Evolutionary conservation across 345 rosid genomes (phyloP).

Genomic region (Lumnitzera littorea): DNA sequence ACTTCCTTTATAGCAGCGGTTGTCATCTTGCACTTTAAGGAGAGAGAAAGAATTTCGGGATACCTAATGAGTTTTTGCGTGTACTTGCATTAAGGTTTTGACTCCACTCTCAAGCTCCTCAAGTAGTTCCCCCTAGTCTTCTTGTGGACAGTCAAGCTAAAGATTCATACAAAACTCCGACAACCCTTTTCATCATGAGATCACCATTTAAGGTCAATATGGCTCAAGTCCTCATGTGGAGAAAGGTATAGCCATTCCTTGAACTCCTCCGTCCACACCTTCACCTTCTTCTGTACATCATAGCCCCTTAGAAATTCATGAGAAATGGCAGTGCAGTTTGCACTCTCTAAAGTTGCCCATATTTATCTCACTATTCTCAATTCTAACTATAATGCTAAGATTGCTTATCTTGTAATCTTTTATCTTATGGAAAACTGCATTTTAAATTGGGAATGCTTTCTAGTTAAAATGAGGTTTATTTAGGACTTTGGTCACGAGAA

Average conservation of each 20-base stretch:
- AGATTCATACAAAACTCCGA: conserved; percentile 81
- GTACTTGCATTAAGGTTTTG: conserved; percentile 73
- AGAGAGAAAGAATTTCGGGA: conserved; percentile 91
- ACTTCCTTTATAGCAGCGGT: conserved; percentile 85
- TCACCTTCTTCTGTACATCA: conserved; percentile 87
- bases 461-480: too few species aligned
- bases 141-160: conserved; percentile 88
- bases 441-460: too few species aligned
- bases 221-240: conserved; percentile 73
- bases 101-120: conserved; percentile 80
- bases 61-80: conserved; percentile 82
- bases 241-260: conserved; percentile 89
- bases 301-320: conserved; percentile 88
- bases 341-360: conserved; percentile 66
- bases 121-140: conserved; percentile 92
- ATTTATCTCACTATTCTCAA: conserved; percentile 44
- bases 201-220: conserved; percentile 68
- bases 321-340: conserved; percentile 59
- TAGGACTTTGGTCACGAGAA: too few species aligned
- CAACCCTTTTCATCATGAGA: conserved; percentile 94
- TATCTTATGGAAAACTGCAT: too few species aligned
- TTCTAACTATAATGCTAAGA: conserved; percentile 5
- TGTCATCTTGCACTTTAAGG: conserved; percentile 91
- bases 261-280: conserved; percentile 95
- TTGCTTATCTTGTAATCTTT: too few species aligned